These are phyloP conservation scores for Beauveria asiatica DNA, from an alignment of 2,329 filamentous ascomycete genomes.

Conservation along the genomic window DNA sequence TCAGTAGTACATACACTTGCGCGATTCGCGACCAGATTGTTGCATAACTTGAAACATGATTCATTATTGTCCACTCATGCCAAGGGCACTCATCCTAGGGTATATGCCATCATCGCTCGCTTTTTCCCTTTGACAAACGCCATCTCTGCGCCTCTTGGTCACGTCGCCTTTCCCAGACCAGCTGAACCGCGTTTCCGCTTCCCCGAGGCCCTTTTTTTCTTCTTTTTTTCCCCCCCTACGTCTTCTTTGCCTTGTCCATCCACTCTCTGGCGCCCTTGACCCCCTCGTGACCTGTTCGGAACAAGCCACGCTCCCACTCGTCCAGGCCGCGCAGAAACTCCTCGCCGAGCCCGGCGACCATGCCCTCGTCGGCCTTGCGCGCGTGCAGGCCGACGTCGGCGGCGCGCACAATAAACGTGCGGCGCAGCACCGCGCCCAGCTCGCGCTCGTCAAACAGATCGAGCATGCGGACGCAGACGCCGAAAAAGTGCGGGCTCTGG, in stretches of 20 bases:
- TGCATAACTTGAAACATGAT: not conserved
- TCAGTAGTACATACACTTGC: not conserved
- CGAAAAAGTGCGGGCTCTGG: conserved; percentile 81
- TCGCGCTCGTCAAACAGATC: conserved; percentile 79
- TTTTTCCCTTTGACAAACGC: too few relatives aligned
- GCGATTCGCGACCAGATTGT: not conserved
- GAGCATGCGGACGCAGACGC: conserved; percentile 73
- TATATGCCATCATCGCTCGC: not conserved
- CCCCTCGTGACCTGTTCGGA: conserved; percentile 66
- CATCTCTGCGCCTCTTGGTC: not conserved
- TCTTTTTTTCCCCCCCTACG: conserved; percentile 16
- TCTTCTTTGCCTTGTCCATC: conserved; percentile 48
- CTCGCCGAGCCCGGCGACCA: conserved; percentile 51
- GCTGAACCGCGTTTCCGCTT: not conserved
- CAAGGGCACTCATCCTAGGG: not conserved
- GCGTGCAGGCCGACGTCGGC: conserved; percentile 82
- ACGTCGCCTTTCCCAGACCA: not conserved
- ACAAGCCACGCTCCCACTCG: conserved; percentile 75
- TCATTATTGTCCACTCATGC: not conserved
- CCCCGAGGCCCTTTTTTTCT: not conserved
- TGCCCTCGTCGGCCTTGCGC: conserved; percentile 64
- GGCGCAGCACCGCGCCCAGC: conserved; percentile 65
- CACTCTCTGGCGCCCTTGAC: conserved; percentile 62
- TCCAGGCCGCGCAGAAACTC: conserved; percentile 86
- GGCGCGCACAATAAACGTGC: conserved; percentile 75